A percentile compares a stretch with the other conserved stretches of the same genome.
Conservation (phyloP, 192 early-diverging fungal species). For the Coemansia sp. region DNA sequence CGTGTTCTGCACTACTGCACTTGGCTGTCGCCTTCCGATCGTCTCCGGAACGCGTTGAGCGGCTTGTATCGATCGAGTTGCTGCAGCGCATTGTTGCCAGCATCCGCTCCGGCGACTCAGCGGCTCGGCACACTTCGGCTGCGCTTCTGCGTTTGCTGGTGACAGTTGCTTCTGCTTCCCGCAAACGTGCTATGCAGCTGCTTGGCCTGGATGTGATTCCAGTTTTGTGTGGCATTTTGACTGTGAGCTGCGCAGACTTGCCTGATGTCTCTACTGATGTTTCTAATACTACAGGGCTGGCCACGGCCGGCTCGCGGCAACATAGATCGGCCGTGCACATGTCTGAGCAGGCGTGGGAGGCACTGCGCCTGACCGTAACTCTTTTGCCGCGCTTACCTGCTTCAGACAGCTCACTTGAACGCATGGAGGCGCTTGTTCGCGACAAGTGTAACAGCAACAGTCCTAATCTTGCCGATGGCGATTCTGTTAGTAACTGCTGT, state of each 20-base stretch:
- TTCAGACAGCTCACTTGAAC: neutral
- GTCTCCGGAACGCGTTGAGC: slow-evolving; percentile 57
- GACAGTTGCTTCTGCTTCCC: slow-evolving; percentile 15
- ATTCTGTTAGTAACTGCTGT: neutral
- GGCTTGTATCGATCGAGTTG: slow-evolving; percentile 58
- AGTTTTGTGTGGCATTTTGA: slow-evolving; percentile 14
- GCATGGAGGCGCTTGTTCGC: slow-evolving; percentile 7
- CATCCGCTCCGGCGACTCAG: slow-evolving; percentile 54
- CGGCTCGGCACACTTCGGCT: slow-evolving; percentile 11
- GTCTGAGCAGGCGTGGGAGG: slow-evolving; percentile 31
- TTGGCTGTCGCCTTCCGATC: slow-evolving; percentile 65
- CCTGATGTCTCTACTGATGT: neutral
- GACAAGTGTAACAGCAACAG: neutral
- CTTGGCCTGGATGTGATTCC: slow-evolving; percentile 18
- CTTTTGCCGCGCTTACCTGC: slow-evolving; percentile 28
- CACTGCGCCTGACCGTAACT: slow-evolving; percentile 24
- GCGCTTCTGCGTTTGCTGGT: slow-evolving; percentile 26
- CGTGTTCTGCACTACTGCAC: slow-evolving; percentile 63
- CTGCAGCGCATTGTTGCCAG: slow-evolving; percentile 58
- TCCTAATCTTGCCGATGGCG: too few species aligned
- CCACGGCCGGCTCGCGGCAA: neutral
- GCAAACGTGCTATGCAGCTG: slow-evolving; percentile 18
- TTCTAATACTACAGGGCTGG: neutral
- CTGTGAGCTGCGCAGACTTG: neutral
- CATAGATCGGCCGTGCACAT: slow-evolving; percentile 9